These are phyloP conservation scores for Pseudocercospora pini-densiflorae DNA, from an alignment of 2,329 filamentous ascomycete genomes.

Conservation along the genomic window DNA sequence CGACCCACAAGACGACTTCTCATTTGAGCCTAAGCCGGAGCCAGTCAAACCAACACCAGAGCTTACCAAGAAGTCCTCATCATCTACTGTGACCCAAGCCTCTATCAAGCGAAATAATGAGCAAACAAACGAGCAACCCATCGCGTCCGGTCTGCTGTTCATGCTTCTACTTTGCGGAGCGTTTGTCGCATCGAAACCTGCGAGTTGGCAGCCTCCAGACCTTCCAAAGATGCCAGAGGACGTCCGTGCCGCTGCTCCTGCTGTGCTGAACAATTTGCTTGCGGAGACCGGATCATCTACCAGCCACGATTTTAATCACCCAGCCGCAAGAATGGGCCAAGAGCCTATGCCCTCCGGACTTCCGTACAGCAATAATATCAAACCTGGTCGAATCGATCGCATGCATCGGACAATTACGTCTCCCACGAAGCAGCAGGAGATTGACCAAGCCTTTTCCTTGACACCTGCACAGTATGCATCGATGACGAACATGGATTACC, in stretches of 20 bases:
- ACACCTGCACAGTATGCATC: constrained; percentile 88
- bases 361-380: constrained; percentile 14
- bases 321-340: constrained; percentile 17
- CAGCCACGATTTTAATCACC: constrained; percentile 16
- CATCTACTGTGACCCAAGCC: constrained; percentile 12
- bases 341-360: constrained; percentile 33
- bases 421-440: constrained; percentile 81
- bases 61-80: constrained; percentile 32
- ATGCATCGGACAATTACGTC: constrained; percentile 53
- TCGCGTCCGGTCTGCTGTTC: constrained; percentile 82
- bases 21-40: constrained; percentile 53
- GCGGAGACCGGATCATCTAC: constrained; percentile 23
- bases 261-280: constrained; percentile 73
- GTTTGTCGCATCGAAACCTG: constrained; percentile 87
- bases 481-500: constrained; percentile 70
- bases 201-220: constrained; percentile 68
- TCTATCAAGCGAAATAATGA: constrained; percentile 47
- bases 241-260: constrained; percentile 76
- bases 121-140: constrained; percentile 55
- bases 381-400: constrained; percentile 40
- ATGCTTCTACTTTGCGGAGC: constrained; percentile 97
- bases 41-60: constrained; percentile 28
- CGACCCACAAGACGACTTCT: constrained; percentile 53
- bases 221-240: constrained; percentile 81
- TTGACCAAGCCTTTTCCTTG: constrained; percentile 85